Conservation (phyloP, 2,329 filamentous ascomycete genomes). For the Scedosporium minutisporum region DNA sequence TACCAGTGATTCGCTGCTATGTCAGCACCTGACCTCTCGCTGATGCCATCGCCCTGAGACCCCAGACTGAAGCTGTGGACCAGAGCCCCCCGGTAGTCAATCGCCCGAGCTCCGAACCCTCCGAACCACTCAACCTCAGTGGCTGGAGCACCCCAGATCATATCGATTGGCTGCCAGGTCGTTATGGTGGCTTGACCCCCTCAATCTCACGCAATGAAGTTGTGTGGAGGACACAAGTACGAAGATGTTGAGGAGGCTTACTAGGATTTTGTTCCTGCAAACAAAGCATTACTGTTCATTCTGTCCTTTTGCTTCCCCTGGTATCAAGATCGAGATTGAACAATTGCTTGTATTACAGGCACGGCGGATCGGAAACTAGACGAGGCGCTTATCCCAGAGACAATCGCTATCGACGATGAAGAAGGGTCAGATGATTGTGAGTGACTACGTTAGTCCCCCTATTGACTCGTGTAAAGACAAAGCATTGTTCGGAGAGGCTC, state of each 20-base stretch:
- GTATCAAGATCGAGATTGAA: too few relatives aligned
- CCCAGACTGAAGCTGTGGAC: neutral
- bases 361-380: too few relatives aligned
- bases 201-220: too few relatives aligned
- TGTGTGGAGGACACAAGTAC: too few relatives aligned
- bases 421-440: too few relatives aligned
- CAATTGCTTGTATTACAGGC: too few relatives aligned
- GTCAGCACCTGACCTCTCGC: slow-evolving; percentile 3
- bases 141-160: neutral
- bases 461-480: too few relatives aligned
- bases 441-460: too few relatives aligned
- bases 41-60: slow-evolving; percentile 1
- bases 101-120: neutral
- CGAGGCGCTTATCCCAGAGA: too few relatives aligned
- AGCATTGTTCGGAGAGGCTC: too few relatives aligned
- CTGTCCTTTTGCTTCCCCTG: neutral
- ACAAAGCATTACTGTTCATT: too few relatives aligned
- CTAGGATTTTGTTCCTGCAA: neutral
- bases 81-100: neutral
- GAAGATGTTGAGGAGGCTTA: neutral
- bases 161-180: neutral
- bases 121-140: neutral
- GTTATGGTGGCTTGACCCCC: neutral
- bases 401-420: too few relatives aligned
- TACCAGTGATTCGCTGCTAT: neutral